Evolutionary conservation across 1,284 basidiomycete genomes (phyloP), one percentile per base, ranked within the genome.

Genomic region (Gymnopus androsaceus): DNA sequence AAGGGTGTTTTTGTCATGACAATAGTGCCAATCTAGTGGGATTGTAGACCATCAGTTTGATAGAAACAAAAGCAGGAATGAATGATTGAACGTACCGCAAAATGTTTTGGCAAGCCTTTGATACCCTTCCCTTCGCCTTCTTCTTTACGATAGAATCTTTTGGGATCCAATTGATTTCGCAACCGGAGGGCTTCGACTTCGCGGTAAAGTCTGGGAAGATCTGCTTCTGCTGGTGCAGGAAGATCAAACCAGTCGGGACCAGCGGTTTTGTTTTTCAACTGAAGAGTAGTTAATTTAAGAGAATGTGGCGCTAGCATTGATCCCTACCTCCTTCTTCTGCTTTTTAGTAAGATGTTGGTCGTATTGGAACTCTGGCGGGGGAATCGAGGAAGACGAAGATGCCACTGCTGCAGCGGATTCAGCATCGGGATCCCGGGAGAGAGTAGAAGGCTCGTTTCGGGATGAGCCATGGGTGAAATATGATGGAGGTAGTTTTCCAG

Each of bases 131-230:
- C 84, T 77, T 95, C 89, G 3, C 88, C 88, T 54, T 87, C 84
- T 50, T 92, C 90, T 66, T 88, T 91, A 55, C 83, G 75, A 77
- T 98, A 95, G 78, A 98, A 98, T 31, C 95, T 81, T 72, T 98
- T 99, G 6, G 96, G 95, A 67, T 99, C 96, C 33, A 99, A 81
- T 55, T 95, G 90, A 68, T 96, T 96, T 46, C 92, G 86, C 51
- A 99, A 76, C 21, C 94, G 85, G 51, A 98, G 77, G 1, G 96
- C 94, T 70, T 98, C 94, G 33, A 98, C 92, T 75, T 99, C 95
- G 55, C 91, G 87, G 66, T 94, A 81, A 61, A 98, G 80, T 56
- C 90, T 84, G 31, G 93, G 92, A 5, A 95, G 77, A 58, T 94
- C 85, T 8, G 90, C 84, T 55, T 88, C 86, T 19, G 86, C 75